Percentiles rank a stretch among this genome's conserved stretches.
These are phyloP conservation scores for Nasturtium officinale DNA, from an alignment of 345 rosid genomes.

Conservation along the genomic window DNA sequence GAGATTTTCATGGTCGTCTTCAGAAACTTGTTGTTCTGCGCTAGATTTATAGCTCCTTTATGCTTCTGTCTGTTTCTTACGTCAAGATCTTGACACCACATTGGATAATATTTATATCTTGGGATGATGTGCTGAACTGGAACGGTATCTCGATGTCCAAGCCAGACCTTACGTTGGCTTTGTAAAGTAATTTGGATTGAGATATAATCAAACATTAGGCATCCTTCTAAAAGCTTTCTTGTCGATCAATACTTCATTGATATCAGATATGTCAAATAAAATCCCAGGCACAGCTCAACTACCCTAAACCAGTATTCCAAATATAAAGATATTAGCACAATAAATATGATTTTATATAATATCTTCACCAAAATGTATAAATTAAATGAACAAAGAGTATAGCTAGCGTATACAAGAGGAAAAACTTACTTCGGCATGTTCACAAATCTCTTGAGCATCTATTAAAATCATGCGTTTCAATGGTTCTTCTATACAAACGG, in stretches of 20 bases:
- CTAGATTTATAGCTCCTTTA: neutral
- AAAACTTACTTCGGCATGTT: constrained; percentile 13
- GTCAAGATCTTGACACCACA: neutral
- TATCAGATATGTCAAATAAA: constrained; percentile 5
- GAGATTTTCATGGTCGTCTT: neutral
- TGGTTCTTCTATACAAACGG: constrained; percentile 22
- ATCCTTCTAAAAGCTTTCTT: constrained; percentile 16
- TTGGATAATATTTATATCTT: neutral
- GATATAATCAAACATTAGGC: constrained; percentile 24
- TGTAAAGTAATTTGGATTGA: no score
- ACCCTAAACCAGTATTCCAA: constrained; percentile 23
- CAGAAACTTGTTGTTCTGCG: neutral
- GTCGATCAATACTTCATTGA: neutral
- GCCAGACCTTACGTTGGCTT: neutral
- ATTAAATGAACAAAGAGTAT: neutral
- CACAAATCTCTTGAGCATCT: constrained; percentile 16
- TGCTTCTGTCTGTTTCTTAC: neutral
- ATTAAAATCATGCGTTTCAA: constrained; percentile 28
- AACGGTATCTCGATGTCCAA: neutral
- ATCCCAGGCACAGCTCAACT: constrained; percentile 28
- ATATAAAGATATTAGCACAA: no score
- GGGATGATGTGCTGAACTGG: neutral
- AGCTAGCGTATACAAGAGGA: neutral
- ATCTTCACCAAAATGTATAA: no score
- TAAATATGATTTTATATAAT: no score